These are phyloP conservation scores for Toxoplasma gondii DNA, from an alignment of 169 alveolate genomes.

Conservation along the genomic window DNA sequence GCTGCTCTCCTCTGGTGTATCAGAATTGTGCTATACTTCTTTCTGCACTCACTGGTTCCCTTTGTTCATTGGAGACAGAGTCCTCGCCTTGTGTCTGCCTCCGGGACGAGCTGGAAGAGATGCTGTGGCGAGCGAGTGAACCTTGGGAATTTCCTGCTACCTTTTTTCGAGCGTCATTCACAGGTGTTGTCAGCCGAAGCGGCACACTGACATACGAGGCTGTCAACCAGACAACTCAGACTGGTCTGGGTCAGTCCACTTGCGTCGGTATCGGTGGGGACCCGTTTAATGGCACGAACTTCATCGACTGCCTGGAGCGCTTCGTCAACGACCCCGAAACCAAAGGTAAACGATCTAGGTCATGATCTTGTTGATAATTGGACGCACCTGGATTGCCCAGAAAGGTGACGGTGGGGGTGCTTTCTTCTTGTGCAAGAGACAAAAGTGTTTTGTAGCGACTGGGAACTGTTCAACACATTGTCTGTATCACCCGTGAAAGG, in stretches of 20 bases:
- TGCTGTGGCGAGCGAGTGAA: too few relatives aligned
- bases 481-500: too few relatives aligned
- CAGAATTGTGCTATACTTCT: too few relatives aligned
- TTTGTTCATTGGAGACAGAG: too few relatives aligned
- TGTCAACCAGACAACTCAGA: constrained; percentile 96
- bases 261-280: constrained; percentile 98
- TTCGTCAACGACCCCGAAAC: constrained; percentile 95
- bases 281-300: constrained; percentile 97
- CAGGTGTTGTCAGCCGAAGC: constrained; percentile 69
- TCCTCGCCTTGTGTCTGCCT: too few relatives aligned
- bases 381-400: not conserved
- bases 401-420: not conserved
- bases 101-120: too few relatives aligned
- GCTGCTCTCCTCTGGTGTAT: not conserved
- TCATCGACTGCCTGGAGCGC: constrained; percentile 94
- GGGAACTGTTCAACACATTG: too few relatives aligned
- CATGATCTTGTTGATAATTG: too few relatives aligned
- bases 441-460: not conserved
- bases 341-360: constrained; percentile 78
- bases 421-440: not conserved
- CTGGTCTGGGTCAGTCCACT: constrained; percentile 97
- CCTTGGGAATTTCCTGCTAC: not conserved
- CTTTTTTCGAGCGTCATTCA: not conserved
- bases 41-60: too few relatives aligned
- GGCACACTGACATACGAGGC: constrained; percentile 98